Percentiles rank a stretch among this genome's conserved stretches.
Evolutionary conservation across 208 protist genomes (phyloP).

Genomic region (Leishmania lainsoni): DNA sequence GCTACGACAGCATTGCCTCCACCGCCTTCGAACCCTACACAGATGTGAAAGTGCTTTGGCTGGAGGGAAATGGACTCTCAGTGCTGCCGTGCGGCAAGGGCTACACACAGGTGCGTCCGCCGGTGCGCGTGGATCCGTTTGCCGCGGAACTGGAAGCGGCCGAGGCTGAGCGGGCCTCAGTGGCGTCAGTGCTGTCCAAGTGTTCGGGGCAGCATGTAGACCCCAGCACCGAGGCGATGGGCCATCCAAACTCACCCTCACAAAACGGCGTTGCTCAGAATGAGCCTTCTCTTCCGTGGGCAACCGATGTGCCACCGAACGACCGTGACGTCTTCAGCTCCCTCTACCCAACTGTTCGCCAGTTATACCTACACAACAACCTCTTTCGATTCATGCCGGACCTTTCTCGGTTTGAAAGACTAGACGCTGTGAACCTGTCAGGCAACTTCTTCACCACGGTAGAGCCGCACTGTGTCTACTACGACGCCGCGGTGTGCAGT

Average conservation of each 20-base stretch:
- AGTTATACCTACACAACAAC: slow-evolving; percentile 95
- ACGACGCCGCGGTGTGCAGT: slow-evolving; percentile 27
- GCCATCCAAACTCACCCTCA: background rate
- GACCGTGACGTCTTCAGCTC: slow-evolving; percentile 81
- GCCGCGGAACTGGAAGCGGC: slow-evolving; percentile 10
- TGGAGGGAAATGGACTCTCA: slow-evolving; percentile 91
- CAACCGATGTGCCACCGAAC: slow-evolving; percentile 18
- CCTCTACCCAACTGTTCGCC: slow-evolving; percentile 81
- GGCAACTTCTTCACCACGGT: slow-evolving; percentile 87
- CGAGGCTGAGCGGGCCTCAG: slow-evolving; percentile 8
- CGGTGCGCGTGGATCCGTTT: slow-evolving; percentile 36
- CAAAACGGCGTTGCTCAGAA: background rate
- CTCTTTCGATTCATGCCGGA: slow-evolving; percentile 85
- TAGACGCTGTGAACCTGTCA: slow-evolving; percentile 91
- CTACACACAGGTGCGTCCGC: slow-evolving; percentile 48
- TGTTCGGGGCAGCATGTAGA: slow-evolving; percentile 23
- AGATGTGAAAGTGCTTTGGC: slow-evolving; percentile 92
- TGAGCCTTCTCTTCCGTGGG: slow-evolving; percentile 13
- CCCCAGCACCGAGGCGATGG: slow-evolving; percentile 4
- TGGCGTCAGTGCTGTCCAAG: background rate
- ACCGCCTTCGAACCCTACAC: slow-evolving; percentile 83
- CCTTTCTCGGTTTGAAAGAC: slow-evolving; percentile 76
- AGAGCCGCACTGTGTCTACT: slow-evolving; percentile 54
- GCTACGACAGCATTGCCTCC: slow-evolving; percentile 83
- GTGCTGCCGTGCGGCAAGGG: slow-evolving; percentile 58